These are phyloP conservation scores for Boletus rufocinnamomeus DNA, from an alignment of 768 basidiomycete genomes.

Conservation along the genomic window DNA sequence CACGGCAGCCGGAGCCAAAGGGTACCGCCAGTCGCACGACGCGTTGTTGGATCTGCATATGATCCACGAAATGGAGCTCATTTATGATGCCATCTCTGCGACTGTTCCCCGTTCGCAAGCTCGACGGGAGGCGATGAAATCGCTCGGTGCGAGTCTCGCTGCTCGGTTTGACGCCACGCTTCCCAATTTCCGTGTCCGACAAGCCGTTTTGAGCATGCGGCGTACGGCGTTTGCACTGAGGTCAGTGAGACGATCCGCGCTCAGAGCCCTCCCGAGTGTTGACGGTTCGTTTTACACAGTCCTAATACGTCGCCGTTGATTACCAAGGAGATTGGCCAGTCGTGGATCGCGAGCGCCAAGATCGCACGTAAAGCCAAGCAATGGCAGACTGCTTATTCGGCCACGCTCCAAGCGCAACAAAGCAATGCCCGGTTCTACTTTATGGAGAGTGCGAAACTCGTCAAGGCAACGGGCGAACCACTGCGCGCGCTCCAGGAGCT, in stretches of 20 bases:
- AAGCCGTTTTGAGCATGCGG: slow-evolving; percentile 87
- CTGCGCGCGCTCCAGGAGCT: slow-evolving; percentile 86
- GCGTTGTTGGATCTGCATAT: slow-evolving; percentile 83
- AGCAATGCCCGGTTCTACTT: slow-evolving; percentile 73
- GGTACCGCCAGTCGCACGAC: slow-evolving; percentile 87
- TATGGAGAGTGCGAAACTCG: slow-evolving; percentile 87
- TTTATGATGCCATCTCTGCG: slow-evolving; percentile 46
- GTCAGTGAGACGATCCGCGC: slow-evolving; percentile 45
- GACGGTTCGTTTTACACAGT: slow-evolving; percentile 9
- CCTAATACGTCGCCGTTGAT: slow-evolving; percentile 38
- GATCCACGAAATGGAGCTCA: slow-evolving; percentile 80
- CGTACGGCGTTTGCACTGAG: slow-evolving; percentile 77
- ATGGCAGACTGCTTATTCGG: slow-evolving; percentile 95
- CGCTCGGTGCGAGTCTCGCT: slow-evolving; percentile 44
- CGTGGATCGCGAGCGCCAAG: slow-evolving; percentile 94
- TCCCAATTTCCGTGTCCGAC: slow-evolving; percentile 86
- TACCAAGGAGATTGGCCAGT: slow-evolving; percentile 68
- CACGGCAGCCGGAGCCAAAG: slow-evolving; percentile 73
- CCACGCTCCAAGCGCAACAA: slow-evolving; percentile 86
- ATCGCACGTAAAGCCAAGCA: slow-evolving; percentile 95
- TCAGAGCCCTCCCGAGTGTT: background rate
- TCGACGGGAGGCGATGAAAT: slow-evolving; percentile 43
- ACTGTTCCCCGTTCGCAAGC: slow-evolving; percentile 43
- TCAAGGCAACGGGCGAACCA: slow-evolving; percentile 76
- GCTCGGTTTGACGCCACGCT: slow-evolving; percentile 74